Base-by-base conservation (phyloP, 148 eudicot species). In the Hydrangea macrophylla region DNA sequence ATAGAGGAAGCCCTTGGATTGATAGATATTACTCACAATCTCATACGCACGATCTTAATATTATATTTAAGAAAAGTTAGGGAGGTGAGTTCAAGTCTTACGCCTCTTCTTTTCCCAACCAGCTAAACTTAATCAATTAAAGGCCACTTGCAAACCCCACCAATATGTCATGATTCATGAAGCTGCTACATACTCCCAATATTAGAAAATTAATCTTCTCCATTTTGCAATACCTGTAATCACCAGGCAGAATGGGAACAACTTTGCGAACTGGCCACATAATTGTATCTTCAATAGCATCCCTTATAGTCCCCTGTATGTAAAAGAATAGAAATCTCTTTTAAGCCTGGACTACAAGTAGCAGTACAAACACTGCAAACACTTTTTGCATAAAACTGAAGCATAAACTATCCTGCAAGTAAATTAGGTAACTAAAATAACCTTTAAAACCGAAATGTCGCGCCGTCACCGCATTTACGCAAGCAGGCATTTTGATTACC, bases 211-310 rank as follows among this genome's bases (percentile, higher is more conserved):
- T 5, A 26, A 36, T 18, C 30, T 31, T 32, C 60, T 7, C 0
- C 45, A 58, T 13, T 32, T 26, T 64, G 54, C 7, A 62, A 35
- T 80, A 88, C 99, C 97, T 90, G 79, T 90, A 94, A 77, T 94
- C 97, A 58, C 97, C 99, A 59, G 97, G 99, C 66, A 94, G 35
- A 78, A 94, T 94, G 54, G 99, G 99, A 66, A 94, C 76, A 62
- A 94, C 79, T 79, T 90, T 94, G 67, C 99, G 86, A 66, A 90
- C 97, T 57, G 99, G 99, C 99, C 99, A 94, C 67, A 80, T 90
- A 60, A 90, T 94, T 54, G 99, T 88, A 81, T 94, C 99, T 82
- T 94, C 99, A 73, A 94, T 77, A 31, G 99, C 99, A 70, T 94
- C 90, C 67, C 83, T 80, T 78, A 94, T 94, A 28, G 88, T 94